Base-by-base conservation (phyloP, 208 protist genomes). In the Leishmania tropica region DNA sequence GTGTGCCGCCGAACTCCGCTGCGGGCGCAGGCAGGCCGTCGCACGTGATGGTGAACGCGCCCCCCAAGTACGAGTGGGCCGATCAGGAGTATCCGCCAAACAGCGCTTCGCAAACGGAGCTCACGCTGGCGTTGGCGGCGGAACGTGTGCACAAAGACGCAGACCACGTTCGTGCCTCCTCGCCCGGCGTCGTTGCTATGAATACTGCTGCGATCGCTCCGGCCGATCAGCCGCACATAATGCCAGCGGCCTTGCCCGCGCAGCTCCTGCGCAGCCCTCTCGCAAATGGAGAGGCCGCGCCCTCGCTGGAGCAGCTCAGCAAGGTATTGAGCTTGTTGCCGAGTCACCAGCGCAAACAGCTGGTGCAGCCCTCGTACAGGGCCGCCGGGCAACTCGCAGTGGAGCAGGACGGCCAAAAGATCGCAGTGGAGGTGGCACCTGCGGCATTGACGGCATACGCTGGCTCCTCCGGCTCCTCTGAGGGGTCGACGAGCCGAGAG, bases 121-220 rank as follows among this genome's bases (percentile, higher is more conserved):
- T 28, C 28, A 21, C 78, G 67, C 37, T 2, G 65, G 10, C 65
- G 77, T 45, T 60, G 21, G 77, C 0, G 60, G 58, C 0, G n/a
- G 77, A 48, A 48, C 31, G 53, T 5, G 71, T 17, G 47, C 56
- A 48, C 58, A 47, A 82, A 71, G 72, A 70, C n/a, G 72, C 79
- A 76, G 70, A 70, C 0, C 47, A 48, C 2, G 48, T n/a, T 83
- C 62, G 47, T 75, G 67, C 75, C 74, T 31, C 3, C 54, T 2
- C 40, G 31, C n/a, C 56, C 35, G 72, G 2, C 35, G 48, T 4
- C 47, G 51, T 24, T 40, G 48, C 68, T 11, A 17, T 21, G 68
- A 21, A 7, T 8, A 48, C n/a, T 60, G 48, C 24, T 76, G 42
- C 42, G 37, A 47, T 37, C 21, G 7, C 37, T 11, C 10, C 72